phyloP scores from a whole-genome alignment of 1,284 basidiomycete genomes.

The Ustilago sp. region DNA sequence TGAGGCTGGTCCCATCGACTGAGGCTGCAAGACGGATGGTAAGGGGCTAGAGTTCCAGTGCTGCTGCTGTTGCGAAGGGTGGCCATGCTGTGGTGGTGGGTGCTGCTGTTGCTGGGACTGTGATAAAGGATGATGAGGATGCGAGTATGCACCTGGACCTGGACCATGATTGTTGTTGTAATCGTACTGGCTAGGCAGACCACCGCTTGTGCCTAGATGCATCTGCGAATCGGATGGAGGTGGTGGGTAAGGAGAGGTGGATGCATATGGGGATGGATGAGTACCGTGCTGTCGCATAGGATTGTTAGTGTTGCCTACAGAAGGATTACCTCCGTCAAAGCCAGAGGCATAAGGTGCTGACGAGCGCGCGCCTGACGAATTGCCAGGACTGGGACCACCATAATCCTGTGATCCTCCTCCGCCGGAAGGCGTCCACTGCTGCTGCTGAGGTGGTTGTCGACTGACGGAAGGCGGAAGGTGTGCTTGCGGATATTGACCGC shows the following conservation, averaged over 20 bases:
- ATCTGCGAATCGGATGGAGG: constrained; percentile 25
- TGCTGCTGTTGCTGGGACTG: constrained; percentile 24
- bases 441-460: constrained; percentile 27
- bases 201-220: constrained; percentile 18
- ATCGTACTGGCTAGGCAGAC: constrained; percentile 24
- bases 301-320: constrained; percentile 17
- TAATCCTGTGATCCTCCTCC: constrained; percentile 25
- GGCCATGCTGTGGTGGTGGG: constrained; percentile 15
- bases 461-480: constrained; percentile 33
- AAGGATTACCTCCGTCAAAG: constrained; percentile 15
- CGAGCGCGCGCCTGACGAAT: constrained; percentile 26
- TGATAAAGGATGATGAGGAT: constrained; percentile 31
- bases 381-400: constrained; percentile 31
- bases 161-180: constrained; percentile 20
- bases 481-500: constrained; percentile 21
- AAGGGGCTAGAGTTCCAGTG: constrained; percentile 36
- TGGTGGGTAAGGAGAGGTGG: constrained; percentile 24
- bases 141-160: constrained; percentile 11
- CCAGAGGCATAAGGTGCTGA: constrained; percentile 27
- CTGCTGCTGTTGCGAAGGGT: constrained; percentile 25
- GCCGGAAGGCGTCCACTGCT: constrained; percentile 19
- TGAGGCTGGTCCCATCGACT: constrained; percentile 8
- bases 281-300: constrained; percentile 36
- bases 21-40: constrained; percentile 42
- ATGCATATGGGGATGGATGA: constrained; percentile 24